phyloP scores from a whole-genome alignment of 148 eudicot species.

The Chenopodium album region DNA sequence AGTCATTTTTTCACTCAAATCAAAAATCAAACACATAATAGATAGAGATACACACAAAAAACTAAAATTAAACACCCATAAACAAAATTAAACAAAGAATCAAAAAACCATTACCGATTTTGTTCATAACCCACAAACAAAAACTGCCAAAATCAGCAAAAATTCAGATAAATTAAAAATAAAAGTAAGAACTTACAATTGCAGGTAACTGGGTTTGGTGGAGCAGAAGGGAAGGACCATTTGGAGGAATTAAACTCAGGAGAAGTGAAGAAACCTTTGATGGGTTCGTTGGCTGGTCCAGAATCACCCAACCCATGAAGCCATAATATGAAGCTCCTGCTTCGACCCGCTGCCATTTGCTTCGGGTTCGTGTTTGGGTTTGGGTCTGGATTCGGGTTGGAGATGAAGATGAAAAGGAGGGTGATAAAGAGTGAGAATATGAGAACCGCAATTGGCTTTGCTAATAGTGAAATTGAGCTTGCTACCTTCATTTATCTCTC shows the following conservation, averaged over 20 bases:
- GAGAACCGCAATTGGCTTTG: slow-evolving; percentile 39
- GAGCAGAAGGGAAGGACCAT: slow-evolving; percentile 95
- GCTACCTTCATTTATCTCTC: slow-evolving; percentile 22
- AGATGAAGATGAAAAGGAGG: slow-evolving; percentile 38
- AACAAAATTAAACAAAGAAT: not conserved
- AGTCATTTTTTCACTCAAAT: not conserved
- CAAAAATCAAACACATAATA: not conserved
- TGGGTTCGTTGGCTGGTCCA: slow-evolving; percentile 92
- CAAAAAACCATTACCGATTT: not conserved
- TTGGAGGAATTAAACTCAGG: slow-evolving; percentile 56
- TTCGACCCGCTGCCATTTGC: slow-evolving; percentile 27
- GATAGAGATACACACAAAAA: not conserved
- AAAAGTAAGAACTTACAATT: slow-evolving; percentile 48
- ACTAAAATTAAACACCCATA: not conserved
- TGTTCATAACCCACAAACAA: not conserved
- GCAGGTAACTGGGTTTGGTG: slow-evolving; percentile 74
- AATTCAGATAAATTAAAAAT: not conserved
- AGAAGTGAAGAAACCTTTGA: slow-evolving; percentile 70
- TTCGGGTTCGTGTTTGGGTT: slow-evolving; percentile 34
- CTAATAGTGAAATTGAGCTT: not conserved
- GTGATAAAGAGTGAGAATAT: slow-evolving; percentile 42
- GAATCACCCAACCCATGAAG: slow-evolving; percentile 97
- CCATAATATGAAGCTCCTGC: slow-evolving; percentile 72
- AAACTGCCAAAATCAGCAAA: not conserved
- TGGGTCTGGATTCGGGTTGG: slow-evolving; percentile 22